Evolutionary conservation across 140 eudicot genomes (phyloP), one percentile per base, ranked within the genome.

Genomic region (Erigeron philadelphicus): DNA sequence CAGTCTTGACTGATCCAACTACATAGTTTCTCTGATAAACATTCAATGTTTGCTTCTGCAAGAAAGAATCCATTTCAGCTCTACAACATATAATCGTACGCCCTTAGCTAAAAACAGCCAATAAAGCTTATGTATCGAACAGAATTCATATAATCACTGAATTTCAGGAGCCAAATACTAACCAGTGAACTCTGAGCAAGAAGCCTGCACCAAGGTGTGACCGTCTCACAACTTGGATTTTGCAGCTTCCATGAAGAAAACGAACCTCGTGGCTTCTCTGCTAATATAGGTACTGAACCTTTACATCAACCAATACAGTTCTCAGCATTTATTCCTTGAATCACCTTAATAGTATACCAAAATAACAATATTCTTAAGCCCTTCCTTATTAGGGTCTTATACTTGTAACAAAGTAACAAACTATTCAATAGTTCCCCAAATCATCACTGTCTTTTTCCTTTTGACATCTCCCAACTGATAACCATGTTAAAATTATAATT

Each of bases 151-250:
- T 1, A 31, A 31, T 31, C 5, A 31, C 38, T 31, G 38, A 31
- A 2, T 31, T 31, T 31, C 38, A 31, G 5, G 38, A 31, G 38
- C 38, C 38, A 31, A 31, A 53, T 40, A 68, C 85, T 66, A 61
- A 90, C 97, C 95, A 68, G 77, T 47, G 93, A 57, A 57, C 75
- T 67, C 77, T 85, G 88, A 2, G 97, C 38, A 57, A 90, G 84
- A 64, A 90, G 89, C 75, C 74, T 83, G 74, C 90, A 85, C 97
- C 96, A 88, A 73, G 97, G 96, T 8, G 80, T 58, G n/a, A 72
- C 71, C 15, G 74, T 73, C 60, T 82, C 82, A 35, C 15, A 69
- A 68, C 70, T 71, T 70, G 61, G 80, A 56, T 61, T 78, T 78
- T 65, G 92, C 73, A 71, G 86, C 79, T 82, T 90, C 90, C 82